Percentiles rank a stretch among this genome's conserved stretches.
phyloP scores from a whole-genome alignment of 1,139 yeast species.

The Candida buenavistaensis region DNA sequence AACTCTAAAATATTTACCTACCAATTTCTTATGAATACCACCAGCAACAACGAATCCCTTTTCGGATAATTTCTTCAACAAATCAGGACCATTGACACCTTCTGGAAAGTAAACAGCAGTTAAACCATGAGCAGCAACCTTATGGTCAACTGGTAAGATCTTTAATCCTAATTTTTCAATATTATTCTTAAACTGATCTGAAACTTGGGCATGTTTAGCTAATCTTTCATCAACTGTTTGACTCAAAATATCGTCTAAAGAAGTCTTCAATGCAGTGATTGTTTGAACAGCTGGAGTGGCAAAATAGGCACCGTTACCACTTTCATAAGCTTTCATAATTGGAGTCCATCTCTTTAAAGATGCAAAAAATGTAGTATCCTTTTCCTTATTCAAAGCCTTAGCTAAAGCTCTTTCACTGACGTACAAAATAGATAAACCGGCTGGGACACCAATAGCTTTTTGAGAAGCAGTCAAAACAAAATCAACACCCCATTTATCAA shows the following conservation, averaged over 20 bases:
- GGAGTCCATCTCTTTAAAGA: slow-evolving; percentile 87
- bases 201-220: slow-evolving; percentile 59
- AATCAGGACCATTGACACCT: slow-evolving; percentile 64
- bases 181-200: slow-evolving; percentile 64
- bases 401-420: slow-evolving; percentile 75
- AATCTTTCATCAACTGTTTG: slow-evolving; percentile 63
- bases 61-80: slow-evolving; percentile 52
- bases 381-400: slow-evolving; percentile 53
- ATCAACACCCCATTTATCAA: slow-evolving; percentile 90
- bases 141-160: slow-evolving; percentile 61
- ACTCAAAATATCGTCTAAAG: slow-evolving; percentile 70
- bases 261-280: slow-evolving; percentile 75
- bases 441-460: slow-evolving; percentile 93
- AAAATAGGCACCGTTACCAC: slow-evolving; percentile 80
- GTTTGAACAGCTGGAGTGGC: slow-evolving; percentile 94
- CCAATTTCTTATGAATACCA: slow-evolving; percentile 83
- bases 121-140: slow-evolving; percentile 81
- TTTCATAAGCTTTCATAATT: slow-evolving; percentile 82
- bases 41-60: slow-evolving; percentile 86
- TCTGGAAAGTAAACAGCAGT: slow-evolving; percentile 87
- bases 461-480: slow-evolving; percentile 90
- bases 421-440: slow-evolving; percentile 81
- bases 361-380: slow-evolving; percentile 68
- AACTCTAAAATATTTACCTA: slow-evolving; percentile 82
- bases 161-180: slow-evolving; percentile 61